These are phyloP conservation scores for Pleodorina starrii DNA, from an alignment of 139 green algal genomes.

Conservation along the genomic window DNA sequence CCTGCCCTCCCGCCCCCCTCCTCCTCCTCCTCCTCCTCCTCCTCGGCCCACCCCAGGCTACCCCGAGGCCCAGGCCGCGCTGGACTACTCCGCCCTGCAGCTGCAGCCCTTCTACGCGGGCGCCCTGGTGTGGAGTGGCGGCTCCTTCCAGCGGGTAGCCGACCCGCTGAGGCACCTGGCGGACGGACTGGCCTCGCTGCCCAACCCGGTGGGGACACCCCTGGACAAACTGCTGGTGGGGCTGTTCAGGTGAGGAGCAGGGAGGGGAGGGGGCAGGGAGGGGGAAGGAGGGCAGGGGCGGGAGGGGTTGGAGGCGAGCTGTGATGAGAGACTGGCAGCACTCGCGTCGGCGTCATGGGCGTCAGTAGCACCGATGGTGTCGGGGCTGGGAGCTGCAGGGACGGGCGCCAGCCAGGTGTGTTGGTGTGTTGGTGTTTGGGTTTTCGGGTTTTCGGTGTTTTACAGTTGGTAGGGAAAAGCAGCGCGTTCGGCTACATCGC, in stretches of 20 bases:
- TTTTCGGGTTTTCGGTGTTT: neutral
- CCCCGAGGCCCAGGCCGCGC: conserved; percentile 64
- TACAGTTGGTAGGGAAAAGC: no score
- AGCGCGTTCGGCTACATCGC: no score
- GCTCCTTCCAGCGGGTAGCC: conserved; percentile 79
- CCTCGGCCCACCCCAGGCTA: conserved; percentile 51
- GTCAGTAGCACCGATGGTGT: no score
- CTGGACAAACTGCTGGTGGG: conserved; percentile 91
- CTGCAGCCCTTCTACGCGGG: conserved; percentile 95
- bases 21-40: neutral
- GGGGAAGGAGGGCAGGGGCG: neutral
- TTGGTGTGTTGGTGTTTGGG: neutral
- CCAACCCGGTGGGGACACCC: conserved; percentile 88
- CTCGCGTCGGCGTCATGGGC: no score
- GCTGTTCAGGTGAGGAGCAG: conserved; percentile 72
- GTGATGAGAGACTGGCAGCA: no score
- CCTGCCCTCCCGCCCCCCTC: neutral
- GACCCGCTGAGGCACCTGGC: conserved; percentile 85
- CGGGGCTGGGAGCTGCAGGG: neutral
- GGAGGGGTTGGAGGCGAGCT: neutral
- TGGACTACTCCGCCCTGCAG: conserved; percentile 92
- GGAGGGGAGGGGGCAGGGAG: neutral
- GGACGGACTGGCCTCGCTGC: conserved; percentile 84
- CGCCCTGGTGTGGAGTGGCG: conserved; percentile 81
- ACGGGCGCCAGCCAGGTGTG: neutral